phyloP scores from a whole-genome alignment of 805 yeast species.

The Tetrapisispora arboricola region DNA sequence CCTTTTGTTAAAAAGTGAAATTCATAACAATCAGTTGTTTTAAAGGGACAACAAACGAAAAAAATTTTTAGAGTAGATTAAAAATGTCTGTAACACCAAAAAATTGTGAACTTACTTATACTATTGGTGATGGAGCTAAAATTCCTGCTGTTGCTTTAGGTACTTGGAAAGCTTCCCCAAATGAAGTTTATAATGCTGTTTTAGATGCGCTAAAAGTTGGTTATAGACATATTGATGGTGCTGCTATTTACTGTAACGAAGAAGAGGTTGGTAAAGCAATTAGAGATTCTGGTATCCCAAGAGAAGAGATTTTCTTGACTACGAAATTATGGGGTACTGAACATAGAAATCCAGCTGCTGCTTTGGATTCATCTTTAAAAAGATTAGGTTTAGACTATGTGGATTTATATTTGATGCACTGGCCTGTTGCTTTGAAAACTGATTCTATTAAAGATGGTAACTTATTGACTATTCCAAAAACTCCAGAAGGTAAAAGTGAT shows the following conservation, averaged over 20 bases:
- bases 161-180: constrained; percentile 44
- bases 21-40: too few species aligned
- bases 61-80: too few species aligned
- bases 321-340: constrained; percentile 61
- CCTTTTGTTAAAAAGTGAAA: too few species aligned
- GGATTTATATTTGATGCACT: constrained; percentile 68
- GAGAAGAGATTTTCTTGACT: constrained; percentile 58
- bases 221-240: constrained; percentile 67
- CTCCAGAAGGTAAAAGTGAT: constrained; percentile 28
- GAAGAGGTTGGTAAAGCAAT: constrained; percentile 53
- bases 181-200: constrained; percentile 42
- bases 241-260: constrained; percentile 61
- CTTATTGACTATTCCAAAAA: constrained; percentile 22
- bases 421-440: constrained; percentile 51
- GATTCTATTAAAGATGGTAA: constrained; percentile 32
- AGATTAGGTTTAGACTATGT: constrained; percentile 62
- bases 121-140: constrained; percentile 44
- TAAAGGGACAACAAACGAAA: too few species aligned
- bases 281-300: constrained; percentile 35
- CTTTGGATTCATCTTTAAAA: constrained; percentile 47
- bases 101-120: constrained; percentile 18
- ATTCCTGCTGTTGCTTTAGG: constrained; percentile 69
- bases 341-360: constrained; percentile 41
- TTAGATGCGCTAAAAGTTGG: constrained; percentile 54
- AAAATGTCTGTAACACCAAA: constrained; percentile 1